Base-by-base conservation (phyloP, 306 rosid genomes). In the Oxytropis ochrocephala region DNA sequence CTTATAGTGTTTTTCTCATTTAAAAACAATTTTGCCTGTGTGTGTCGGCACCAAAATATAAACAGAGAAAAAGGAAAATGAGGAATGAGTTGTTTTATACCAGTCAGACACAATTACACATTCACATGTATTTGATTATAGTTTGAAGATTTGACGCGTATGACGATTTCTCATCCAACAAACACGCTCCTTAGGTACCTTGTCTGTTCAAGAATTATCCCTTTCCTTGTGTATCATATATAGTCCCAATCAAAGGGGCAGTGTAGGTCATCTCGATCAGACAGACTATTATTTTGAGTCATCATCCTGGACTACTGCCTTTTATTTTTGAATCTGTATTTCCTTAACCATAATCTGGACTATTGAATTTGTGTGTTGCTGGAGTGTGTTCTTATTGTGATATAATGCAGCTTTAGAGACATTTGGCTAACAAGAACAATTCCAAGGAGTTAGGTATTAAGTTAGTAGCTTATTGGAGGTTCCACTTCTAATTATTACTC, bases 231-330 rank as follows among this genome's bases (percentile, higher is more conserved):
- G 41, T 42, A 14, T n/a, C 24, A n/a, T 62, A 36, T 51, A 35
- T 21, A 24, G 33, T 6, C 64, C 46, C 38, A 24, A 70, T 62
- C 48, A 70, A 43, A 16, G 68, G 46, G 46, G 54, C 8, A 4
- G 8, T 33, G 48, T 67, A 49, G 30, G 32, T 63, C 70, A 52
- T 11, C 67, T 49, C 38, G 52, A 53, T 63, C 1, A 11, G 27
- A 13, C 17, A 16, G 11, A 21, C 11, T 51, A 7, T 36, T 5
- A 21, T 46, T 67, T 56, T 57, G 47, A 48, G 33, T 52, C 71
- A 24, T 30, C 74, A 62, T 35, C 61, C 59, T 58, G 74, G 66
- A 74, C 69, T 36, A 13, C 43, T 42, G 60, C 33, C 14, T 13
- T 44, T 47, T 47, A 4, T 24, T 50, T 48, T 69, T 48, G 24